Percentiles rank a stretch among this genome's conserved stretches.
Conservation (phyloP, 805 yeast species). For the Wickerhamia fluorescens region DNA sequence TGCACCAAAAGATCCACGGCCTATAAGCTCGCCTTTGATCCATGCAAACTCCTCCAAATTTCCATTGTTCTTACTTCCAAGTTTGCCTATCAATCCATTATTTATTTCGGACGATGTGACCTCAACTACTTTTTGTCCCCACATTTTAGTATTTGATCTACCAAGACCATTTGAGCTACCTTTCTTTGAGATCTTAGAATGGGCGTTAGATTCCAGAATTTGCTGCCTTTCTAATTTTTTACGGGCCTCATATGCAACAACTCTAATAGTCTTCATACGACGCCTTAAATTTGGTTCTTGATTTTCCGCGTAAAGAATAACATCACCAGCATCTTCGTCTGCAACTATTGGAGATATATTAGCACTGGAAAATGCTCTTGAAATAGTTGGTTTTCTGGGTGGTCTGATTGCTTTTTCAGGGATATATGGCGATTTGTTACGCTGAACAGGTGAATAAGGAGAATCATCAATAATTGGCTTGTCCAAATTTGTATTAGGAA, state of each 20-base stretch:
- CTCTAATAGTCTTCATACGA: conserved; percentile 85
- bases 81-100: conserved; percentile 57
- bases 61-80: conserved; percentile 46
- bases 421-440: neutral
- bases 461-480: conserved; percentile 80
- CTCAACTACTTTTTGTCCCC: conserved; percentile 94
- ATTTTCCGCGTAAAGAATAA: conserved; percentile 27
- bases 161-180: conserved; percentile 36
- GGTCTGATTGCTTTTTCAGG: conserved; percentile 1
- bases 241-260: conserved; percentile 86
- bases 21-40: conserved; percentile 96
- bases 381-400: conserved; percentile 26
- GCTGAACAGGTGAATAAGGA: conserved; percentile 42
- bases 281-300: conserved; percentile 34
- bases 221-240: conserved; percentile 18
- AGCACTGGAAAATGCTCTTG: conserved; percentile 39
- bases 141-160: conserved; percentile 83
- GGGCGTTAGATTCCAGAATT: neutral
- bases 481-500: conserved; percentile 89
- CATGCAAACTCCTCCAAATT: conserved; percentile 84
- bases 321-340: conserved; percentile 26
- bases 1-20: conserved; percentile 93
- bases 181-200: neutral
- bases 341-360: conserved; percentile 28
- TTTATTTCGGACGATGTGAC: conserved; percentile 67